Conservation (phyloP, 495 filamentous ascomycete genomes). For the Penicillium fimorum region DNA sequence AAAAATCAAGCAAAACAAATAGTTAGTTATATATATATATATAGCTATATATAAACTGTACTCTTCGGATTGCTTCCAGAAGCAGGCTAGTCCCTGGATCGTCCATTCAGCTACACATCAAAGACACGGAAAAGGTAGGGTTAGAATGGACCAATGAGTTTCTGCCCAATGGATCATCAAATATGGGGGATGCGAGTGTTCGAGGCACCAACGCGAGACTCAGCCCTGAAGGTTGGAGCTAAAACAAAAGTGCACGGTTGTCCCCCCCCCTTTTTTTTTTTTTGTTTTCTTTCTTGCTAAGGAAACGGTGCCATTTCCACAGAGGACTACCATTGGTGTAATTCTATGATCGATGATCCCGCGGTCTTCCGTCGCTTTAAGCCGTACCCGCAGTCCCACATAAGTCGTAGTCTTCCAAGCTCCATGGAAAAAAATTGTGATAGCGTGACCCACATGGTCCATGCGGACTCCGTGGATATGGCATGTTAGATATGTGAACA, state of each 20-base stretch:
- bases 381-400: slow-evolving; percentile 24
- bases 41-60: neutral
- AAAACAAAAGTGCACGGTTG: slow-evolving; percentile 17
- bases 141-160: slow-evolving; percentile 2
- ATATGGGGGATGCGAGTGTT: slow-evolving; percentile 1
- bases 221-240: slow-evolving; percentile 30
- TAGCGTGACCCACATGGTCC: slow-evolving; percentile 12
- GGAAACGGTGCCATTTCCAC: slow-evolving; percentile 23
- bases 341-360: slow-evolving; percentile 34
- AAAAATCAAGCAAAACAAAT: neutral
- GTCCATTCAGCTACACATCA: neutral
- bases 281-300: slow-evolving; percentile 14
- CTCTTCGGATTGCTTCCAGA: slow-evolving; percentile 23
- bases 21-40: neutral
- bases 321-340: slow-evolving; percentile 23
- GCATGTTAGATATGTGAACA: neutral
- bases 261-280: slow-evolving; percentile 8
- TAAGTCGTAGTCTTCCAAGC: neutral
- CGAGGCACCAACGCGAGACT: slow-evolving; percentile 12
- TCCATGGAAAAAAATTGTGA: slow-evolving; percentile 2
- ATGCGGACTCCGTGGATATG: slow-evolving; percentile 1
- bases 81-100: slow-evolving; percentile 21
- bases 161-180: slow-evolving; percentile 7
- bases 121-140: neutral
- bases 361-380: slow-evolving; percentile 20